Percentiles rank a stretch among this genome's conserved stretches.
These are phyloP conservation scores for Sanghuangporus sanghuang DNA, from an alignment of 1,284 basidiomycete genomes.

Conservation along the genomic window DNA sequence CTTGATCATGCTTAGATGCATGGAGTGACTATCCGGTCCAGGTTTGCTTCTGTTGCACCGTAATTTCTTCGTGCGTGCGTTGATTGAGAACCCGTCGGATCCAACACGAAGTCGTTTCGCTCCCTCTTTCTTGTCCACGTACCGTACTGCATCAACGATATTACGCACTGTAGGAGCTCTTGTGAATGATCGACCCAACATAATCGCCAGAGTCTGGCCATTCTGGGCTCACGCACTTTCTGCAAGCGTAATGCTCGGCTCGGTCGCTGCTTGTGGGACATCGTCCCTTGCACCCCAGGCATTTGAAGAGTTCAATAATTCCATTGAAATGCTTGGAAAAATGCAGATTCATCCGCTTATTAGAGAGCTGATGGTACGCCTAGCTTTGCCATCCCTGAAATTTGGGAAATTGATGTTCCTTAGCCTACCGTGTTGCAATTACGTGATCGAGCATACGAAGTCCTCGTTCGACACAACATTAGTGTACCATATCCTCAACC, in stretches of 20 bases:
- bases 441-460: too few species aligned
- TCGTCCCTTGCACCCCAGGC: constrained; percentile 17
- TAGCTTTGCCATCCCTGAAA: too few species aligned
- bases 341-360: constrained; percentile 14
- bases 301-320: constrained; percentile 19
- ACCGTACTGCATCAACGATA: constrained; percentile 1
- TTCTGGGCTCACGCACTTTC: constrained; percentile 37
- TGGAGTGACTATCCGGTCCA: constrained; percentile 4
- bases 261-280: constrained; percentile 17
- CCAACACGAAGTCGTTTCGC: constrained; percentile 14
- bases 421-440: too few species aligned
- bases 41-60: constrained; percentile 13
- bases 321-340: constrained; percentile 19
- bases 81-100: constrained; percentile 11
- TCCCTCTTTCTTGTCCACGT: constrained; percentile 15
- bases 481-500: too few species aligned
- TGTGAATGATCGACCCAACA: not conserved
- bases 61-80: constrained; percentile 16
- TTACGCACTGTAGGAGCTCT: not conserved
- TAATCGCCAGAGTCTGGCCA: constrained; percentile 29
- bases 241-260: constrained; percentile 28
- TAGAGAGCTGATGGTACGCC: constrained; percentile 4
- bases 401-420: too few species aligned
- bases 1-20: not conserved
- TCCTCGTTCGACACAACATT: too few species aligned